Percentiles rank a stretch among this genome's conserved stretches.
These are phyloP conservation scores for Ascochyta fabae DNA, from an alignment of 2,329 filamentous ascomycete species.

Conservation along the genomic window DNA sequence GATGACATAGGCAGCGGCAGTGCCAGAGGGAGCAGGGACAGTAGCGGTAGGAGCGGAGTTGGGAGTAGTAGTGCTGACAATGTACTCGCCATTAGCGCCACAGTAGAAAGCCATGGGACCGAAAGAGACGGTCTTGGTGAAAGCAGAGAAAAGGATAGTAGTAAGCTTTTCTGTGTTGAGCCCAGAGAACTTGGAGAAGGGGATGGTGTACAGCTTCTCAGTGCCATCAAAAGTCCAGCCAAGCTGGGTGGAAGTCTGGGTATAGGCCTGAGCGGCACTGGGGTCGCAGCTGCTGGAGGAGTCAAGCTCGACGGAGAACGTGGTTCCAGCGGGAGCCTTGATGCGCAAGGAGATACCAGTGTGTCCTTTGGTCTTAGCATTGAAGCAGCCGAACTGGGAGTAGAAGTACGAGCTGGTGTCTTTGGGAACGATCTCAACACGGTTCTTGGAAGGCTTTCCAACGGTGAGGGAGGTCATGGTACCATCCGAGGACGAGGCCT, in stretches of 20 bases:
- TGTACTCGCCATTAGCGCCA: slow-evolving; percentile 59
- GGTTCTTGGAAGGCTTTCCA: slow-evolving; percentile 52
- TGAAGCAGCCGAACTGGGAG: slow-evolving; percentile 62
- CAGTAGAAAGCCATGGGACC: slow-evolving; percentile 67
- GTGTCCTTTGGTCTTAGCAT: slow-evolving; percentile 56
- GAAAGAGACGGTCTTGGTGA: slow-evolving; percentile 57
- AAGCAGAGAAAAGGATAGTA: slow-evolving; percentile 58
- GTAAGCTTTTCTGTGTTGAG: slow-evolving; percentile 61
- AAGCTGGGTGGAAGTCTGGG: slow-evolving; percentile 56
- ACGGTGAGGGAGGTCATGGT: slow-evolving; percentile 65
- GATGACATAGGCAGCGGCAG: slow-evolving; percentile 61
- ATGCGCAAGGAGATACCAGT: slow-evolving; percentile 64
- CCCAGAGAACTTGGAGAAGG: slow-evolving; percentile 60
- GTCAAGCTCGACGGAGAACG: slow-evolving; percentile 60
- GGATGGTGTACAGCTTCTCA: slow-evolving; percentile 65
- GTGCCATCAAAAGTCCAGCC: slow-evolving; percentile 67
- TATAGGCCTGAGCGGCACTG: slow-evolving; percentile 41
- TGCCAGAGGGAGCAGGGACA: slow-evolving; percentile 58
- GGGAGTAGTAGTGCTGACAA: slow-evolving; percentile 52
- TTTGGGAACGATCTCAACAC: slow-evolving; percentile 60
- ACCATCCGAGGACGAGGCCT: slow-evolving; percentile 63
- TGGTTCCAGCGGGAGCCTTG: slow-evolving; percentile 60
- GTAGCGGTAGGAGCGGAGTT: slow-evolving; percentile 55
- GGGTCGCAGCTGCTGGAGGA: slow-evolving; percentile 57
- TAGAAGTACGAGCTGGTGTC: slow-evolving; percentile 63